Conservation (phyloP, 78 protist genomes). For the Dictyostelium discoideum region DNA sequence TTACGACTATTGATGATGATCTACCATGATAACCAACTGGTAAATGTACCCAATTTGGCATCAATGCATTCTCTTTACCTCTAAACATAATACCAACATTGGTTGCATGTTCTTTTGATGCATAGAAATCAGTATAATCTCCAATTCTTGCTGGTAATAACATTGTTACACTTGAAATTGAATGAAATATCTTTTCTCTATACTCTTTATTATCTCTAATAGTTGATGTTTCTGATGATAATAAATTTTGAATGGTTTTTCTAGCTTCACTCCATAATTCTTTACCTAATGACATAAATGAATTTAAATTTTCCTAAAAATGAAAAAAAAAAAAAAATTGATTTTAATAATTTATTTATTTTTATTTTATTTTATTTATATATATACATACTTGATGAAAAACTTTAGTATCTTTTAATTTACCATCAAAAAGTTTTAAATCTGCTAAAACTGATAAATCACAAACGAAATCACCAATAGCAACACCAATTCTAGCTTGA, state of each 20-base stretch:
- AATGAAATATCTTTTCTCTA: conserved; percentile 44
- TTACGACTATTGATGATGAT: conserved; percentile 91
- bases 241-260: conserved; percentile 38
- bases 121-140: conserved; percentile 98
- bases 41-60: conserved; percentile 92
- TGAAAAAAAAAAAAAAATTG: neutral
- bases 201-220: conserved; percentile 72
- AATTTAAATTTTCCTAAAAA: conserved; percentile 81
- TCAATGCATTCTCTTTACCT: conserved; percentile 87
- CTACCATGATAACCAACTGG: conserved; percentile 98
- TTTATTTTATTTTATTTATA: neutral
- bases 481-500: conserved; percentile 85
- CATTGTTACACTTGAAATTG: conserved; percentile 18
- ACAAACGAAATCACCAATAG: conserved; percentile 92
- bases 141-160: conserved; percentile 81
- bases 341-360: neutral
- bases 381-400: conserved; percentile 63
- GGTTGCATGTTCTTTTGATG: conserved; percentile 95
- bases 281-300: conserved; percentile 86
- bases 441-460: conserved; percentile 84
- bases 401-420: conserved; percentile 42
- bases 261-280: conserved; percentile 88
- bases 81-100: conserved; percentile 94
- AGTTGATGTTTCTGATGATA: conserved; percentile 54
- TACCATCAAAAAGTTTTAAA: conserved; percentile 44